These are phyloP conservation scores for Chalciporus piperatus DNA, from an alignment of 768 basidiomycete species.

Conservation along the genomic window DNA sequence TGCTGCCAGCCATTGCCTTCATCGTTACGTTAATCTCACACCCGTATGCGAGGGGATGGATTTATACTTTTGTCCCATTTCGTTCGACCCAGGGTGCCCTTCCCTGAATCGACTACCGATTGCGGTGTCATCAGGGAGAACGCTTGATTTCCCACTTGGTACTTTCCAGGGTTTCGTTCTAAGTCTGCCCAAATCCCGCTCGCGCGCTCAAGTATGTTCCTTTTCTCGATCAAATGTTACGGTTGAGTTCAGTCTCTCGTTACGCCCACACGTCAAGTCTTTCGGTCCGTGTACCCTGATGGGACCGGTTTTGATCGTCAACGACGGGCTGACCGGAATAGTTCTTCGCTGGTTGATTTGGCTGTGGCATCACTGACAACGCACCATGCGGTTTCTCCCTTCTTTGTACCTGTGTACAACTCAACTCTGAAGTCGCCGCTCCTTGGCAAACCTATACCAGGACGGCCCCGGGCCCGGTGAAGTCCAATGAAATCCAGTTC, in stretches of 20 bases:
- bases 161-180: neutral
- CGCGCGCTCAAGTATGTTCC: neutral
- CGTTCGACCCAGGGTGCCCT: neutral
- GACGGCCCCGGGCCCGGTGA: slow-evolving; percentile 15
- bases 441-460: slow-evolving; percentile 7
- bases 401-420: neutral
- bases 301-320: neutral
- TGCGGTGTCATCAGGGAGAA: neutral
- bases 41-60: slow-evolving; percentile 5
- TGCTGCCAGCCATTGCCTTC: neutral
- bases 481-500: slow-evolving; percentile 7
- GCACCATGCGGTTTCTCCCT: slow-evolving; percentile 1
- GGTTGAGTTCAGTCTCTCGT: neutral
- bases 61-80: neutral
- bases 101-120: neutral
- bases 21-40: slow-evolving; percentile 8
- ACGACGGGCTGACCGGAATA: neutral
- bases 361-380: slow-evolving; percentile 13
- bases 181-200: neutral
- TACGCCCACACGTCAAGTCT: neutral
- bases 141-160: neutral
- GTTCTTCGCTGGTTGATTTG: neutral
- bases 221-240: neutral
- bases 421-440: neutral
- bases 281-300: neutral